These are phyloP conservation scores for Jaapia argillacea DNA, from an alignment of 768 basidiomycete genomes.

Conservation along the genomic window DNA sequence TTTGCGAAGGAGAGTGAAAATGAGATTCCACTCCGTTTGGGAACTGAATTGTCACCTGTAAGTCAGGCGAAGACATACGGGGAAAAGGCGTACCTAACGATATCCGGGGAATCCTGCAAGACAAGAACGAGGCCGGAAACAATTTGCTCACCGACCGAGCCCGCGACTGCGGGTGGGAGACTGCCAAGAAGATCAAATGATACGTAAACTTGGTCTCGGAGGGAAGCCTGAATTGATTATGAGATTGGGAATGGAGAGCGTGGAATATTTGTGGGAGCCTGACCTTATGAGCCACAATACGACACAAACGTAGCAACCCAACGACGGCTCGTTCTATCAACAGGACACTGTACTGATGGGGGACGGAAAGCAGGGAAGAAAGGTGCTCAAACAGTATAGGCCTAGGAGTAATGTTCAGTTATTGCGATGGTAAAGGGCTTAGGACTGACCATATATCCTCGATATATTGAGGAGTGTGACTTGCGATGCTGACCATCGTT, in stretches of 20 bases:
- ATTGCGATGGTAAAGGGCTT: neutral
- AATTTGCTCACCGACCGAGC: constrained; percentile 87
- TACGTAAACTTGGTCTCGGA: constrained; percentile 91
- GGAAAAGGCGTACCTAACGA: constrained; percentile 43
- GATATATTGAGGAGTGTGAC: constrained; percentile 65
- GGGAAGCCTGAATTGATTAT: constrained; percentile 41
- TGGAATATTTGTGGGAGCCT: no score
- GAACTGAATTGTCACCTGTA: constrained; percentile 35
- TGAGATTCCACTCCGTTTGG: constrained; percentile 92
- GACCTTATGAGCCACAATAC: constrained; percentile 74
- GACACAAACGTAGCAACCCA: constrained; percentile 74
- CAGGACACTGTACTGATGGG: constrained; percentile 78
- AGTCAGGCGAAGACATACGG: neutral
- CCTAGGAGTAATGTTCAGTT: constrained; percentile 36
- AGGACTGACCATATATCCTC: constrained; percentile 76
- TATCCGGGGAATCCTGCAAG: constrained; percentile 62
- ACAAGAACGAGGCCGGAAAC: constrained; percentile 72
- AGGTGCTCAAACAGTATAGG: constrained; percentile 92
- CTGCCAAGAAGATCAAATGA: constrained; percentile 86
- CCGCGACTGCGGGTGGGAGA: constrained; percentile 66
- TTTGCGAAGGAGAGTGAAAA: constrained; percentile 79
- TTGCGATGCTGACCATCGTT: constrained; percentile 85
- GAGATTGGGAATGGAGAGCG: neutral
- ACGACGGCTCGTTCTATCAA: constrained; percentile 93
- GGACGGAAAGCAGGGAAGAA: constrained; percentile 64